Conservation (phyloP, 164 flowering plant genomes). For the Dillenia suffruticosa region DNA sequence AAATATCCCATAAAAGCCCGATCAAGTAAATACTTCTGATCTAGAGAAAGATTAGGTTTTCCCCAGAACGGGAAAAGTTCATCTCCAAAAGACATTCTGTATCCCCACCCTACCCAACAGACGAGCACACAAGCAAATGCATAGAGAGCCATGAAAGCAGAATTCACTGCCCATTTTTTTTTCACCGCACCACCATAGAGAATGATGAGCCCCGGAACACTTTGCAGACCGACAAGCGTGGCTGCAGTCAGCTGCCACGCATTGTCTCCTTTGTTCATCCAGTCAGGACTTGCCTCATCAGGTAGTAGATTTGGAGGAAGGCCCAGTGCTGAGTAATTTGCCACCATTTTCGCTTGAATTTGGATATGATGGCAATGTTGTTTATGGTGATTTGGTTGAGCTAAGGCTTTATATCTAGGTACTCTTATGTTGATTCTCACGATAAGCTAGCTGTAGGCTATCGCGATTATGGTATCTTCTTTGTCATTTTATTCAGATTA, state of each 20-base stretch:
- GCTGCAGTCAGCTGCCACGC: conserved; percentile 47
- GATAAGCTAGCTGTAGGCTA: conserved; percentile 19
- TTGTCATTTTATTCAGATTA: conserved; percentile 2
- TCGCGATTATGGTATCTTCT: conserved; percentile 2
- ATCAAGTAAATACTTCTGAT: conserved; percentile 11
- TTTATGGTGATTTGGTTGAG: background rate
- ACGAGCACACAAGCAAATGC: conserved; percentile 35
- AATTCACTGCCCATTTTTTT: conserved; percentile 44
- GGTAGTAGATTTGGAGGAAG: conserved; percentile 21
- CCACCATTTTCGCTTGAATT: background rate
- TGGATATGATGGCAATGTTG: background rate
- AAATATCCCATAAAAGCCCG: conserved; percentile 18
- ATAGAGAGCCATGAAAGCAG: conserved; percentile 39
- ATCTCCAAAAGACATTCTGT: conserved; percentile 29
- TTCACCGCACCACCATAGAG: conserved; percentile 36
- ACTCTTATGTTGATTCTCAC: conserved; percentile 22
- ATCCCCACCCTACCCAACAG: conserved; percentile 41
- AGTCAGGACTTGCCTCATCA: conserved; percentile 25
- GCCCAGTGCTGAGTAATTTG: background rate
- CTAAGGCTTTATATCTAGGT: background rate
- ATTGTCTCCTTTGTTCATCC: conserved; percentile 46
- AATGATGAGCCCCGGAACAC: conserved; percentile 40
- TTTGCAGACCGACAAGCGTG: conserved; percentile 42
- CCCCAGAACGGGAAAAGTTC: conserved; percentile 26
- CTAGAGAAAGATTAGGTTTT: conserved; percentile 8